Evolutionary conservation across 371 early-diverging fungal genomes (phyloP), one percentile per base, ranked within the genome.

Genomic region (Nematocida parisii): DNA sequence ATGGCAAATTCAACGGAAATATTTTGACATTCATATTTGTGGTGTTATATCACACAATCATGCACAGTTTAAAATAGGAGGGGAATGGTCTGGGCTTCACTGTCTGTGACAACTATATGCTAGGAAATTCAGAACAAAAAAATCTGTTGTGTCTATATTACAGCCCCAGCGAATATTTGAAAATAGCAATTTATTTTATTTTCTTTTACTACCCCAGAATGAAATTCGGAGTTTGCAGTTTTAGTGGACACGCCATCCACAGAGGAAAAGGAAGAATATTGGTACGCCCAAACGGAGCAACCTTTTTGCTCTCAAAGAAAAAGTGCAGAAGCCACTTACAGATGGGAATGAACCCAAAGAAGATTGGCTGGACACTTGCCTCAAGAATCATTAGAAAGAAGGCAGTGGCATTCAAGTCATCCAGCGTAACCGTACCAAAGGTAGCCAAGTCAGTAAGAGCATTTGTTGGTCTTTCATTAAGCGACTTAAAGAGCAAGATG

Each of bases 191-290:
- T 67, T 67, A 60, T 55, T 77, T 68, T 77, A 73, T 61, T 70
- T 67, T 77, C 55, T 61, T 77, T 77, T 68, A 24, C 52, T 60
- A 24, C 80, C 80, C 80, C 75, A 66, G 68, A 68, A 77, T 77
- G 80, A 77, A 77, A 42, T 77, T 54, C 50, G 80, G 80, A 77
- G 68, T 68, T 9, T 77, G 80, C 80, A 58, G 80, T 44, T 77
- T 77, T 77, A 77, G 80, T 70, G 80, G 80, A 60, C 80, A 77
- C 22, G 57, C 80, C 1, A 77, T 77, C 9, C 52, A 77, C 80
- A 67, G 70, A 70, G 80, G 80, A 77, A 77, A 77, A 42, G 80
- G 80, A 60, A 68, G 80, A 60, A 58, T 68, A 42, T 18, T 77
- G 22, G 80, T 77, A 18, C 60, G n/a, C 6, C 22, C 55, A 7